Conservation (phyloP, 768 basidiomycete species). For the Kwoniella shandongensis region DNA sequence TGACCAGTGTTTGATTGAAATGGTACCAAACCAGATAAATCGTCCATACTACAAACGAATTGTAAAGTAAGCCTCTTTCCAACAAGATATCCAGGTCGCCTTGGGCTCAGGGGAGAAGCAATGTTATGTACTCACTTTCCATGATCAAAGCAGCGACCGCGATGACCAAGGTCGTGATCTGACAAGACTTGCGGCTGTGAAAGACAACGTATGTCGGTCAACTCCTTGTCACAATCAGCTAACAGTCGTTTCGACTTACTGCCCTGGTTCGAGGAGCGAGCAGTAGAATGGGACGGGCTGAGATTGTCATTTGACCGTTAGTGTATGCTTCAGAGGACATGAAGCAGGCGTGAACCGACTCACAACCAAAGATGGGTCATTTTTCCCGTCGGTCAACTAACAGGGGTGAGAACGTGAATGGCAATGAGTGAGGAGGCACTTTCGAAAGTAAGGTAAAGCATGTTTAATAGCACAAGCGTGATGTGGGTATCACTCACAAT, state of each 20-base stretch:
- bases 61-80: not conserved
- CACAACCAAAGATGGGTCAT: slow-evolving; percentile 7
- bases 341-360: too few relatives aligned
- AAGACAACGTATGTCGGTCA: not conserved
- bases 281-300: slow-evolving; percentile 21
- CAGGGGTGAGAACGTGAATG: too few relatives aligned
- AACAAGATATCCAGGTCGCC: not conserved
- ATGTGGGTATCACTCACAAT: too few relatives aligned
- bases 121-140: slow-evolving; percentile 7
- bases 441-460: too few relatives aligned
- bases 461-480: too few relatives aligned
- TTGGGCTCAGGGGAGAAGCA: too few relatives aligned
- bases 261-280: slow-evolving; percentile 7
- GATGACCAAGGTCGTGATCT: slow-evolving; percentile 12
- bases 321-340: too few relatives aligned
- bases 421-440: too few relatives aligned
- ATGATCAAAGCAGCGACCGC: slow-evolving; percentile 10
- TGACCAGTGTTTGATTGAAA: slow-evolving; percentile 5
- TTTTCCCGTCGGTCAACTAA: not conserved
- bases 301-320: too few relatives aligned
- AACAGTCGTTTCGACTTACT: slow-evolving; percentile 3
- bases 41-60: slow-evolving; percentile 11
- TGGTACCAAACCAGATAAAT: slow-evolving; percentile 6
- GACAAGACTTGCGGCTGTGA: slow-evolving; percentile 7
- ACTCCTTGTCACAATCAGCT: not conserved